phyloP scores from a whole-genome alignment of 352 stramenopile species.

The Elongisporangium undulatum region DNA sequence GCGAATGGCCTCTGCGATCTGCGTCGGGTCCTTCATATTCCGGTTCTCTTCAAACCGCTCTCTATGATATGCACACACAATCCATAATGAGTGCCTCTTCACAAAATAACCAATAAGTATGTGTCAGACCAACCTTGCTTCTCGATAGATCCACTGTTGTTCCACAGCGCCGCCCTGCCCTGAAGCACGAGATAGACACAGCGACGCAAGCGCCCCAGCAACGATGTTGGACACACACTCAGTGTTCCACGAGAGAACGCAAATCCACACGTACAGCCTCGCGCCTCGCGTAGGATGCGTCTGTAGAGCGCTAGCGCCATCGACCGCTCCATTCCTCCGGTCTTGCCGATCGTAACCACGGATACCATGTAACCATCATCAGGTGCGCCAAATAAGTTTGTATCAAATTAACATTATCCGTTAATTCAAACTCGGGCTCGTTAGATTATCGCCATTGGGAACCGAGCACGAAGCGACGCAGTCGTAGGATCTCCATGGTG shows the following conservation, averaged over 20 bases:
- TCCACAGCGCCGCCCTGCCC: slow-evolving; percentile 58
- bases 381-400: neutral
- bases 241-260: neutral
- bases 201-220: slow-evolving; percentile 1
- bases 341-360: neutral
- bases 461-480: neutral
- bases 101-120: slow-evolving; percentile 6
- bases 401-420: neutral
- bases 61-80: slow-evolving; percentile 13
- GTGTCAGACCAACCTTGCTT: slow-evolving; percentile 38
- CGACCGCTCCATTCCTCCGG: neutral
- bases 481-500: slow-evolving; percentile 19
- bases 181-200: slow-evolving; percentile 17
- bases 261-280: slow-evolving; percentile 51
- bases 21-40: slow-evolving; percentile 14
- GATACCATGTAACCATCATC: neutral
- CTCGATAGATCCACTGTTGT: slow-evolving; percentile 59
- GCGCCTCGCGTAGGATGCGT: slow-evolving; percentile 63
- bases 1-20: slow-evolving; percentile 49
- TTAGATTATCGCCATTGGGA: too few species aligned
- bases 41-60: slow-evolving; percentile 66
- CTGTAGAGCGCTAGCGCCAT: slow-evolving; percentile 66
- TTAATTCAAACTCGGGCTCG: neutral
- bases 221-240: slow-evolving; percentile 1
- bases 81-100: neutral